These are phyloP conservation scores for Cytospora chrysosperma DNA, from an alignment of 2,329 filamentous ascomycete species.

Conservation along the genomic window DNA sequence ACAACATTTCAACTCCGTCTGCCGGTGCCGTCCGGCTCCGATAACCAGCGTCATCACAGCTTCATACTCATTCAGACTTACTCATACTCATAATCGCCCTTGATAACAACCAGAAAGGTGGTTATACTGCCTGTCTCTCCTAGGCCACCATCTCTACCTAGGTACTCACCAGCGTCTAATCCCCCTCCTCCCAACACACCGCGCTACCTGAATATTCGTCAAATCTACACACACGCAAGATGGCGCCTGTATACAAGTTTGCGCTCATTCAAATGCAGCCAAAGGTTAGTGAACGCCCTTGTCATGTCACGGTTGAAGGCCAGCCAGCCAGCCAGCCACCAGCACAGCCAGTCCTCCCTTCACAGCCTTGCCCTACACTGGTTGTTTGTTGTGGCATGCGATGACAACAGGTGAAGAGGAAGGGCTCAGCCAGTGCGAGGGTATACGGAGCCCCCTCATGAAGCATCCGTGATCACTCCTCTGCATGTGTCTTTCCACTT, in stretches of 20 bases:
- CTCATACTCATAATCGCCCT: too few relatives aligned
- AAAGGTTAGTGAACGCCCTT: constrained; percentile 34
- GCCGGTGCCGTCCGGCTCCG: constrained; percentile 17
- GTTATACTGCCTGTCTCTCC: not conserved
- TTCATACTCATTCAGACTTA: not conserved
- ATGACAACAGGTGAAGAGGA: too few relatives aligned
- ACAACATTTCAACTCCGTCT: too few relatives aligned
- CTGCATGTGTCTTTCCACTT: not conserved
- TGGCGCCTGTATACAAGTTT: constrained; percentile 44
- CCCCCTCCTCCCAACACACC: too few relatives aligned
- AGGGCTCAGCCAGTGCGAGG: too few relatives aligned
- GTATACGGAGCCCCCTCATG: too few relatives aligned
- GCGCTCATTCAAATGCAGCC: constrained; percentile 48
- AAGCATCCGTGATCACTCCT: not conserved
- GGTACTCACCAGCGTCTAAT: not conserved
- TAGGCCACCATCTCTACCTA: not conserved
- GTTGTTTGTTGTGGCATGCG: too few relatives aligned
- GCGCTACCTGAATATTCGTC: not conserved
- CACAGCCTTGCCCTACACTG: not conserved
- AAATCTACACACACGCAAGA: constrained; percentile 24
- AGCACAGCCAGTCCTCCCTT: too few relatives aligned
- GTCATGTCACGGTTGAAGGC: not conserved
- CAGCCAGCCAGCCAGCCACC: not conserved
- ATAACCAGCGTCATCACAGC: not conserved
- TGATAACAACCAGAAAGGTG: too few relatives aligned